These are phyloP conservation scores for Xylaria cubensis DNA, from an alignment of 495 filamentous ascomycete genomes.

Conservation along the genomic window DNA sequence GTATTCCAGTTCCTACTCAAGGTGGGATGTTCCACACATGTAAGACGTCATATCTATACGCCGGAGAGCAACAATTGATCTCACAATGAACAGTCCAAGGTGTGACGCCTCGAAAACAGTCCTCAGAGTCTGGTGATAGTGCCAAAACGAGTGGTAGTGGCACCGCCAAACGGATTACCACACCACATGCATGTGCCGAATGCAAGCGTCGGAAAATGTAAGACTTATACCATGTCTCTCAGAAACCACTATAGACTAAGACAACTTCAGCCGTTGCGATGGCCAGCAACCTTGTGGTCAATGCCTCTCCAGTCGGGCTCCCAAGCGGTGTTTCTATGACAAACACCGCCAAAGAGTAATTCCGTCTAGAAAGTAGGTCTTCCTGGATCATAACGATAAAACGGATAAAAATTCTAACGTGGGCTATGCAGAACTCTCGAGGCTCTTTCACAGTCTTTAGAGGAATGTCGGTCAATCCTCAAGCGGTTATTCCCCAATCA, in stretches of 20 bases:
- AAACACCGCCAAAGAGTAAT: constrained; percentile 66
- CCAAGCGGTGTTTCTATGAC: constrained; percentile 65
- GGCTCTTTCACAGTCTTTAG: constrained; percentile 62
- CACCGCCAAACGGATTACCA: constrained; percentile 54
- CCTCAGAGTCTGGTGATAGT: constrained; percentile 54
- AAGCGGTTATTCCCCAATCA: constrained; percentile 61
- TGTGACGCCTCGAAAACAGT: constrained; percentile 55
- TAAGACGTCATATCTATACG: constrained; percentile 32
- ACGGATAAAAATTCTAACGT: constrained; percentile 24
- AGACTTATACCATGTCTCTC: constrained; percentile 28
- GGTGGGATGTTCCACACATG: constrained; percentile 62
- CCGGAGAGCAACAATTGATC: background rate
- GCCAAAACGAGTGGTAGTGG: constrained; percentile 49
- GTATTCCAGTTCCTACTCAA: constrained; percentile 55
- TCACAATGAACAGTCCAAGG: constrained; percentile 49
- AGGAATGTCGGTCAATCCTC: constrained; percentile 63
- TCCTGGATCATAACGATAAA: background rate
- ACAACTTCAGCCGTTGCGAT: constrained; percentile 55
- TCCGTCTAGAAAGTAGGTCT: constrained; percentile 58
- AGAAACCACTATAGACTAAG: constrained; percentile 34
- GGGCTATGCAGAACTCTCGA: constrained; percentile 52
- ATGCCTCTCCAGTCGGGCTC: constrained; percentile 62
- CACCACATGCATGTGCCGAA: constrained; percentile 64
- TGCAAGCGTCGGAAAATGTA: constrained; percentile 67
- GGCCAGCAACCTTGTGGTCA: constrained; percentile 65